These are phyloP conservation scores for Papiliotrema laurentii DNA, from an alignment of 1,284 basidiomycete genomes.

Conservation along the genomic window DNA sequence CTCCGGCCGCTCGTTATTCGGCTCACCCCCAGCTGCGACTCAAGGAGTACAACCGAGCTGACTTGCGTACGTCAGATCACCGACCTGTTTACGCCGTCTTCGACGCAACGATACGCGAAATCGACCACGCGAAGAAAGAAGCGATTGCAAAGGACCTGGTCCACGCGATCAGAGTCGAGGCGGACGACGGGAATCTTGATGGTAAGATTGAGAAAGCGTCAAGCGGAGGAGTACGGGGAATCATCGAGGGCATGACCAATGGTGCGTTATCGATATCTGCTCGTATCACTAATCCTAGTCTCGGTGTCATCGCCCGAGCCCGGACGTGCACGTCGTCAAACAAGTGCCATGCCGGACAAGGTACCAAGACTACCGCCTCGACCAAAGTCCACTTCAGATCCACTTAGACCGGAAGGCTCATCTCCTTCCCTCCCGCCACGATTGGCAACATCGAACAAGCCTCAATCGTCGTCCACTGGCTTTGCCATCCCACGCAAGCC, in stretches of 20 bases:
- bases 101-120: conserved; percentile 66
- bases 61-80: conserved; percentile 87
- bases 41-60: conserved; percentile 57
- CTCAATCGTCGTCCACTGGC: not conserved
- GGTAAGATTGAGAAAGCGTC: conserved; percentile 16
- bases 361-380: conserved; percentile 2
- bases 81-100: conserved; percentile 88
- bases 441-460: not conserved
- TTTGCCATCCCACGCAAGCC: conserved; percentile 5
- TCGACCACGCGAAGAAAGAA: conserved; percentile 71
- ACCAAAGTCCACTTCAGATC: not conserved
- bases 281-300: not conserved
- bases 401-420: not conserved
- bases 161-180: conserved; percentile 10
- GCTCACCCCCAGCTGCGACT: conserved; percentile 17
- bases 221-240: conserved; percentile 16
- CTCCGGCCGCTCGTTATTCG: conserved; percentile 54
- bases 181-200: conserved; percentile 5
- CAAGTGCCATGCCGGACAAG: conserved; percentile 1
- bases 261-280: conserved; percentile 7
- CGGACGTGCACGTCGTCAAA: conserved; percentile 4
- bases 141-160: conserved; percentile 60
- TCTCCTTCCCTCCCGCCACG: conserved; percentile 10
- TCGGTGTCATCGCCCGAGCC: conserved; percentile 7
- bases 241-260: conserved; percentile 21